A percentile compares a stretch with the other conserved stretches of the same genome.
phyloP scores from a whole-genome alignment of 2,329 filamentous ascomycete species.

The Fusarium anthophilum region DNA sequence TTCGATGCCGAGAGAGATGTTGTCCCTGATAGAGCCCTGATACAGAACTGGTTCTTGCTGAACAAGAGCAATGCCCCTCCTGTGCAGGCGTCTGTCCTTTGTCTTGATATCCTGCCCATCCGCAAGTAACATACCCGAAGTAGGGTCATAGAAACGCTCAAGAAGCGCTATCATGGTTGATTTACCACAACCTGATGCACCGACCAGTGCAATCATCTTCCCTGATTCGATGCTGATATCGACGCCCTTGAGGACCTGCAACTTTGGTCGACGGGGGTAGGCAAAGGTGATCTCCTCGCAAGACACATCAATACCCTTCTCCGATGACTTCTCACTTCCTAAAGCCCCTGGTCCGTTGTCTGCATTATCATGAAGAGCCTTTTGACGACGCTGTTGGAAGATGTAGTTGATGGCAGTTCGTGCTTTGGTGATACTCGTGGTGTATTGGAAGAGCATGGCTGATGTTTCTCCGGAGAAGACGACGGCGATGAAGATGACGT shows the following conservation, averaged over 20 bases:
- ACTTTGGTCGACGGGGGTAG: constrained; percentile 58
- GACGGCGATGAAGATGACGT: constrained; percentile 61
- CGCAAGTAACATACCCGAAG: constrained; percentile 42
- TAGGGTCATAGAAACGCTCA: constrained; percentile 56
- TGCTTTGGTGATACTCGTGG: constrained; percentile 62
- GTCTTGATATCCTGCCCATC: constrained; percentile 46
- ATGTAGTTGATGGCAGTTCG: constrained; percentile 60
- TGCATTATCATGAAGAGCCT: constrained; percentile 45
- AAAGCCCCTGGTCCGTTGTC: constrained; percentile 18
- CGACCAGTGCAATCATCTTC: constrained; percentile 64
- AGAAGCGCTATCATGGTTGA: constrained; percentile 66
- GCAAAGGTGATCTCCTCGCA: constrained; percentile 65
- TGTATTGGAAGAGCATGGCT: constrained; percentile 56
- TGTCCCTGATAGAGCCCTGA: constrained; percentile 64
- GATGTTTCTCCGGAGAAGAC: constrained; percentile 57
- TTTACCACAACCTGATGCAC: constrained; percentile 68
- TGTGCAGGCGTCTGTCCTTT: constrained; percentile 45
- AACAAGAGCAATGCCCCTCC: constrained; percentile 51
- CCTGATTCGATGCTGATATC: constrained; percentile 54
- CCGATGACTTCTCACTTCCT: not conserved
- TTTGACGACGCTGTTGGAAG: constrained; percentile 50
- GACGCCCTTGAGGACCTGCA: constrained; percentile 51
- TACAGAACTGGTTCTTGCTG: constrained; percentile 55
- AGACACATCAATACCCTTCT: constrained; percentile 51
- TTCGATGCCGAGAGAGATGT: constrained; percentile 61